Percentiles rank a stretch among this genome's conserved stretches.
Evolutionary conservation across 1,139 yeast genomes (phyloP).

Genomic region (Pneumocystis wakefieldiae): DNA sequence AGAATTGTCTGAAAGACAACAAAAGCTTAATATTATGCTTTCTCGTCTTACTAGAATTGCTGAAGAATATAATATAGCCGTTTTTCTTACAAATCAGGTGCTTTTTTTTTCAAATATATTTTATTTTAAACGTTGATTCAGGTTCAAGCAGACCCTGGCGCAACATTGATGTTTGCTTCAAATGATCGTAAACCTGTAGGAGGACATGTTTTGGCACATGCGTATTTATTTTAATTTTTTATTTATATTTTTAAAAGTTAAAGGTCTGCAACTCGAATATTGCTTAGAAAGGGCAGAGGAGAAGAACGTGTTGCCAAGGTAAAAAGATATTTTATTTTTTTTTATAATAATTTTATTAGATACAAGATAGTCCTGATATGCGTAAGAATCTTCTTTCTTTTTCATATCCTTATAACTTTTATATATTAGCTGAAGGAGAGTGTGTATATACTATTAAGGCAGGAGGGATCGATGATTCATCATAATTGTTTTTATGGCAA

Average conservation of each 20-base stretch:
- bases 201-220: conserved; percentile 37
- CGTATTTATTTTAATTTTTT: neutral
- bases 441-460: conserved; percentile 40
- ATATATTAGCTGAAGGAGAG: conserved; percentile 33
- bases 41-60: conserved; percentile 38
- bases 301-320: conserved; percentile 47
- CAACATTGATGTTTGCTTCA: conserved; percentile 46
- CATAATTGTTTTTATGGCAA: neutral
- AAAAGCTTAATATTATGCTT: conserved; percentile 43
- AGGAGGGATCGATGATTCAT: conserved; percentile 36
- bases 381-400: conserved; percentile 14
- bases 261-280: conserved; percentile 38
- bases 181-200: conserved; percentile 55
- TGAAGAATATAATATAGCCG: conserved; percentile 46
- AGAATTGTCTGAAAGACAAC: conserved; percentile 46
- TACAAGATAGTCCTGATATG: conserved; percentile 48
- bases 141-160: conserved; percentile 57
- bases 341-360: conserved; percentile 7
- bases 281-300: conserved; percentile 46
- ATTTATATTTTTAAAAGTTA: conserved; percentile 27
- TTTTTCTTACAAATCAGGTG: conserved; percentile 42
- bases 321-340: neutral
- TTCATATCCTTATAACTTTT: neutral
- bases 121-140: neutral
- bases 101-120: neutral